These are phyloP conservation scores for Hypericum perforatum DNA, from an alignment of 345 rosid species.

Conservation along the genomic window DNA sequence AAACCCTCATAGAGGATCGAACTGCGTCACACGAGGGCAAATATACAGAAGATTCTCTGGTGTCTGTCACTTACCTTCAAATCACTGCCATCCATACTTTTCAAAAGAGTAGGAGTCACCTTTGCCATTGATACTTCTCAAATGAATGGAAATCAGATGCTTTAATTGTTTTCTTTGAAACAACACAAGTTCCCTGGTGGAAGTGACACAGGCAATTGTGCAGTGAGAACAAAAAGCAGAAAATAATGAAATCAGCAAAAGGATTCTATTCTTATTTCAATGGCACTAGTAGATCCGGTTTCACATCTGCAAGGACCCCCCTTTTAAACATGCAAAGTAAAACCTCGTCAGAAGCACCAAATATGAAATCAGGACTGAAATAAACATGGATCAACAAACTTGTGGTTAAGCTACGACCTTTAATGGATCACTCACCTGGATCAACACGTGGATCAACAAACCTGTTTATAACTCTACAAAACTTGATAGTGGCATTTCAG, in stretches of 20 bases:
- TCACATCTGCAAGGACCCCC: slow-evolving; percentile 83
- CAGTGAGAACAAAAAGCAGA: slow-evolving; percentile 2
- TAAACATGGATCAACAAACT: too few relatives aligned
- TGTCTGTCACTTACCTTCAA: slow-evolving; percentile 99
- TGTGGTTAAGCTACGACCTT: not conserved
- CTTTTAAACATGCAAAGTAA: slow-evolving; percentile 65
- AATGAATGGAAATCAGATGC: slow-evolving; percentile 49
- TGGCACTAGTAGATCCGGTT: slow-evolving; percentile 48
- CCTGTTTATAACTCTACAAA: slow-evolving; percentile 79
- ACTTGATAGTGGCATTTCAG: slow-evolving; percentile 95
- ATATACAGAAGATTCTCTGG: too few relatives aligned
- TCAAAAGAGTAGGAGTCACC: slow-evolving; percentile 65
- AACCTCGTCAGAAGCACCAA: not conserved
- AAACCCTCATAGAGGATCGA: too few relatives aligned
- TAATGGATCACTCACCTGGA: slow-evolving; percentile 53
- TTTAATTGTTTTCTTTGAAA: slow-evolving; percentile 64
- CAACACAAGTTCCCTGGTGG: slow-evolving; percentile 76
- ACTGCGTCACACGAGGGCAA: too few relatives aligned
- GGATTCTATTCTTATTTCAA: slow-evolving; percentile 83
- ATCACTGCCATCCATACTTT: slow-evolving; percentile 88
- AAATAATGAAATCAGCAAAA: slow-evolving; percentile 51
- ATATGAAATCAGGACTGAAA: slow-evolving; percentile 10
- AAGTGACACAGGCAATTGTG: slow-evolving; percentile 14
- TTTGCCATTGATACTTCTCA: slow-evolving; percentile 94
- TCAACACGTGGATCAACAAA: too few relatives aligned